phyloP scores from a whole-genome alignment of 2,329 filamentous ascomycete genomes.

The Pseudopithomyces chartarum region DNA sequence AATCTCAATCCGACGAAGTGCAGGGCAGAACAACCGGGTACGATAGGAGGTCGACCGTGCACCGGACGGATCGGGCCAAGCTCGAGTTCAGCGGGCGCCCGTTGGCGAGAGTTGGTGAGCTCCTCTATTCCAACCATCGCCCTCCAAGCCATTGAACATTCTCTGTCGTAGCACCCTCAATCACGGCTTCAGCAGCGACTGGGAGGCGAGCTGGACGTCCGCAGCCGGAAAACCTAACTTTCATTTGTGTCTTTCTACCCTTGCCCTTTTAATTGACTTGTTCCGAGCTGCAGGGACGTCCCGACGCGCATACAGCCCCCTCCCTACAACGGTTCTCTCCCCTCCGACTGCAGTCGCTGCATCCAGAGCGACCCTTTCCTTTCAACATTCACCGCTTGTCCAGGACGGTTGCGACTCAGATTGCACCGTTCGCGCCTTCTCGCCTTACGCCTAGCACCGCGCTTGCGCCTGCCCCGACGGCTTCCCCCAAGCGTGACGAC shows the following conservation, averaged over 20 bases:
- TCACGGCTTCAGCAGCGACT: background rate
- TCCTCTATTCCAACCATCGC: constrained; percentile 24
- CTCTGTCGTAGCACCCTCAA: constrained; percentile 18
- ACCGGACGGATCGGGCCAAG: constrained; percentile 24
- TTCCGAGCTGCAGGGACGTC: constrained; percentile 31
- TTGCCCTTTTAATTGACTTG: constrained; percentile 25
- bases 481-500: constrained; percentile 13
- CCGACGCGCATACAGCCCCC: constrained; percentile 34
- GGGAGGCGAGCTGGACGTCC: constrained; percentile 14
- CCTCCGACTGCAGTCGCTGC: constrained; percentile 11
- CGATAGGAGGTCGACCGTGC: constrained; percentile 19
- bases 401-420: background rate
- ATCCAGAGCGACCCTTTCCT: constrained; percentile 18
- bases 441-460: constrained; percentile 1
- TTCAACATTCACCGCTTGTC: constrained; percentile 9
- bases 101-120: constrained; percentile 19
- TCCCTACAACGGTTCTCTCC: constrained; percentile 20
- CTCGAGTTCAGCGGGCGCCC: constrained; percentile 23
- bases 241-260: constrained; percentile 27
- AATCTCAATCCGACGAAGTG: constrained; percentile 4
- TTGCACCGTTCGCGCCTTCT: background rate
- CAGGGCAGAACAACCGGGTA: background rate
- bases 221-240: constrained; percentile 20
- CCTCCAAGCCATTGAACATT: constrained; percentile 15
- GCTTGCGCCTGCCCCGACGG: constrained; percentile 9